These are phyloP conservation scores for Cyberlindnera amylophila DNA, from an alignment of 805 yeast genomes.

Conservation along the genomic window DNA sequence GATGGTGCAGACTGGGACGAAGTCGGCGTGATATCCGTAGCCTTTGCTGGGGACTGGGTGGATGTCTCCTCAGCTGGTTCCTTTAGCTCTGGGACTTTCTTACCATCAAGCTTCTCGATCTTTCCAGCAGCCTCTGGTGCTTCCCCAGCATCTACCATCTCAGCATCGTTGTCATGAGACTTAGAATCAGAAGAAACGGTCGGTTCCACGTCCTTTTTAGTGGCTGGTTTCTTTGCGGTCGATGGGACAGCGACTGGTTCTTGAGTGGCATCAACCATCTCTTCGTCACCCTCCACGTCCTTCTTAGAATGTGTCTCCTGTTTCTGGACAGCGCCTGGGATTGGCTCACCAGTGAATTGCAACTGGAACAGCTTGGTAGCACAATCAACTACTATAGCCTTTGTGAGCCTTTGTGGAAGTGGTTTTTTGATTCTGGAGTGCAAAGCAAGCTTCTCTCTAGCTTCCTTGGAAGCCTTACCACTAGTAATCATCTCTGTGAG, in stretches of 20 bases:
- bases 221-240: no score
- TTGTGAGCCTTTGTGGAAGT: not conserved
- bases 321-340: not conserved
- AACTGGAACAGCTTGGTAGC: not conserved
- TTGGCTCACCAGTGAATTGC: constrained; percentile 1
- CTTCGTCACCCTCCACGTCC: not conserved
- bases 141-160: not conserved
- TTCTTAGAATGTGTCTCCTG: not conserved
- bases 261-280: not conserved
- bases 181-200: constrained; percentile 10
- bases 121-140: no score
- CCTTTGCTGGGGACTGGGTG: not conserved
- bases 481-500: not conserved
- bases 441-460: not conserved
- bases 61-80: not conserved
- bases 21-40: not conserved
- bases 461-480: not conserved
- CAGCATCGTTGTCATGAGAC: constrained; percentile 1
- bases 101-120: not conserved
- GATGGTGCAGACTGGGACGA: not conserved
- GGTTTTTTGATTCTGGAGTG: not conserved
- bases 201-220: no score
- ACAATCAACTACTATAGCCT: not conserved
- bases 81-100: not conserved
- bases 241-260: no score